Evolutionary conservation across 441 rosid genomes (phyloP), one percentile per base, ranked within the genome.

Genomic region (Euphorbia corollata): DNA sequence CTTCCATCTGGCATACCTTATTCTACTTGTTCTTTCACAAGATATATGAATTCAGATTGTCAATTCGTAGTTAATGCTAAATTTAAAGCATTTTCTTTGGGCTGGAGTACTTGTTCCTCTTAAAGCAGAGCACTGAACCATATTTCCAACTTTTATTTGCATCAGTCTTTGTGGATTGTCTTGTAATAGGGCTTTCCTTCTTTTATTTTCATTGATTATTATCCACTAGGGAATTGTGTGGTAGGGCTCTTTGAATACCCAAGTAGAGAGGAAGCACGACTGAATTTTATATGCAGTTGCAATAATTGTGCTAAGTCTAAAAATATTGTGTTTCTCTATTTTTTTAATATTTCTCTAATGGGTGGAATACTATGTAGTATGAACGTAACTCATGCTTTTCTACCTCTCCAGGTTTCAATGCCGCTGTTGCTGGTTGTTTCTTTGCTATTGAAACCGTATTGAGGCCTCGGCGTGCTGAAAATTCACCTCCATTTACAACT

Each of bases 401-500:
- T 11, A n/a, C 39, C 72, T 43, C 34, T 68, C 48, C 87, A 93
- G 97, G 98, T 79, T 93, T 93, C 73, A 93, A 89, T 85, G 98
- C 97, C 51, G 94, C 97, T 48, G 97, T 93, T 23, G 98, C 98
- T 45, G 96, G 97, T 69, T 93, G 97, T 73, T 93, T 93, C 82
- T 93, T 93, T 81, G 97, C 98, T 27, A 87, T 90, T 19, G 97
- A 93, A 81, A 90, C 97, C 10, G 96, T 93, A 57, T 78, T 90
- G 65, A 85, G 99, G 78, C 99, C 99, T 68, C 86, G 86, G 34
- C 89, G 85, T 64, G 97, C 97, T 54, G 98, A 93, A 77, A 93
- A 88, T 75, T 90, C 98, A 2, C 97, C 97, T 78, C 98, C 98
- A 48, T 88, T 90, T 76, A 93, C 96, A 60, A 93, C 98, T 45